A percentile compares a stretch with the other conserved stretches of the same genome.
Conservation (phyloP, 2,329 filamentous ascomycete genomes). For the Alternaria sp. region DNA sequence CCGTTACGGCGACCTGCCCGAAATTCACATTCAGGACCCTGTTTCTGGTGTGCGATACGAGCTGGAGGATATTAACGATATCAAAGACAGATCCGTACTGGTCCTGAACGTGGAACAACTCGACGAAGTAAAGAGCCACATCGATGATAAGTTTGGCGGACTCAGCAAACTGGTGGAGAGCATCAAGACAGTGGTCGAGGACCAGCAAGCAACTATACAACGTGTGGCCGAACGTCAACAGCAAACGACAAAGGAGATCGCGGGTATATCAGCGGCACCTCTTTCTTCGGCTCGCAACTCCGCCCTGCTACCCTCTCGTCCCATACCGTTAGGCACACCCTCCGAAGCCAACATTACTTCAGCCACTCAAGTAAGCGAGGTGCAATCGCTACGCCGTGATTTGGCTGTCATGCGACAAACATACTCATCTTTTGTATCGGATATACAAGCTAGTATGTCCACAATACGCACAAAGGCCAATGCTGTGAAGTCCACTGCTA, state of each 20-base stretch:
- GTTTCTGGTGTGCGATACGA: conserved; percentile 97
- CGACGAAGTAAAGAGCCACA: conserved; percentile 94
- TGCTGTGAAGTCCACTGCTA: conserved; percentile 77
- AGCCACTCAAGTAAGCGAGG: conserved; percentile 72
- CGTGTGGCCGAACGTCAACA: conserved; percentile 89
- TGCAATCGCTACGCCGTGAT: conserved; percentile 84
- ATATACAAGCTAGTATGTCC: conserved; percentile 87
- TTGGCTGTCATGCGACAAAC: conserved; percentile 91
- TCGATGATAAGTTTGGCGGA: conserved; percentile 86
- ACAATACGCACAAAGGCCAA: conserved; percentile 80
- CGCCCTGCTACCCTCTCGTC: conserved; percentile 39
- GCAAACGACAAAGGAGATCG: conserved; percentile 86
- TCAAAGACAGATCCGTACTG: conserved; percentile 94
- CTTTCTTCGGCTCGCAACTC: conserved; percentile 45
- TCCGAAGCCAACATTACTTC: conserved; percentile 46
- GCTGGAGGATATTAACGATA: conserved; percentile 87
- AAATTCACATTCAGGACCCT: conserved; percentile 97
- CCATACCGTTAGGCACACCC: conserved; percentile 27
- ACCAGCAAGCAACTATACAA: conserved; percentile 81
- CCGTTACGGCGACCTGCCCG: conserved; percentile 90
- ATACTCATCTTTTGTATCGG: conserved; percentile 87
- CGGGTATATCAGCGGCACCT: conserved; percentile 63
- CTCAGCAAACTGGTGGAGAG: conserved; percentile 84
- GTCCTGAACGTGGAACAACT: conserved; percentile 91
- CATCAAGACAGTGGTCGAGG: conserved; percentile 81